Conservation (phyloP, 2,329 filamentous ascomycete genomes). For the Penicillium sp. region DNA sequence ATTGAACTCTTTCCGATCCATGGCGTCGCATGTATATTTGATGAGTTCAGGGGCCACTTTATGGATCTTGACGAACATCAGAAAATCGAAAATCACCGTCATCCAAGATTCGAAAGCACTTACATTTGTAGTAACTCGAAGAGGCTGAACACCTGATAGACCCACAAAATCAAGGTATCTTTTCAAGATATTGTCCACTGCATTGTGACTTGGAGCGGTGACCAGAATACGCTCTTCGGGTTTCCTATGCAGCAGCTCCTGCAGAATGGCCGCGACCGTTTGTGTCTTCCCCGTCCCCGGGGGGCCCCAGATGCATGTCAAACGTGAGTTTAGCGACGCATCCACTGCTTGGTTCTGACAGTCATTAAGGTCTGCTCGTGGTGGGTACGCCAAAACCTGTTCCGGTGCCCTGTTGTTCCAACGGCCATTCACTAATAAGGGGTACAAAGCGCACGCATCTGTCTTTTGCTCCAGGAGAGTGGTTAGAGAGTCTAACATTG, state of each 20-base stretch:
- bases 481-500: not conserved
- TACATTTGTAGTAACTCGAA: slow-evolving; percentile 2
- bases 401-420: not conserved
- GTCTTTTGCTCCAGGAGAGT: slow-evolving; percentile 1
- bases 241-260: not conserved
- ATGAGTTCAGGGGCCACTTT: slow-evolving; percentile 3
- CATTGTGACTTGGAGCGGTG: slow-evolving; percentile 1
- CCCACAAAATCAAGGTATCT: not conserved
- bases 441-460: not conserved
- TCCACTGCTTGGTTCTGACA: slow-evolving; percentile 4
- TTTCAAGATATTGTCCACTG: slow-evolving; percentile 5
- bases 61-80: not conserved
- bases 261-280: slow-evolving; percentile 3
- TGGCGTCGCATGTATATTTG: not conserved
- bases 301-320: slow-evolving; percentile 9
- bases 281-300: slow-evolving; percentile 8
- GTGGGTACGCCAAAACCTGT: not conserved
- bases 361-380: not conserved
- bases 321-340: not conserved
- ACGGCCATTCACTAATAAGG: not conserved
- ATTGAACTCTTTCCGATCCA: slow-evolving; percentile 6
- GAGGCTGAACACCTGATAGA: not conserved
- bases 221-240: not conserved
- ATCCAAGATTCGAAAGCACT: not conserved
- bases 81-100: not conserved